A percentile compares a stretch with the other conserved stretches of the same genome.
phyloP scores from a whole-genome alignment of 1,284 basidiomycete genomes.

The Prillingera fragicola region DNA sequence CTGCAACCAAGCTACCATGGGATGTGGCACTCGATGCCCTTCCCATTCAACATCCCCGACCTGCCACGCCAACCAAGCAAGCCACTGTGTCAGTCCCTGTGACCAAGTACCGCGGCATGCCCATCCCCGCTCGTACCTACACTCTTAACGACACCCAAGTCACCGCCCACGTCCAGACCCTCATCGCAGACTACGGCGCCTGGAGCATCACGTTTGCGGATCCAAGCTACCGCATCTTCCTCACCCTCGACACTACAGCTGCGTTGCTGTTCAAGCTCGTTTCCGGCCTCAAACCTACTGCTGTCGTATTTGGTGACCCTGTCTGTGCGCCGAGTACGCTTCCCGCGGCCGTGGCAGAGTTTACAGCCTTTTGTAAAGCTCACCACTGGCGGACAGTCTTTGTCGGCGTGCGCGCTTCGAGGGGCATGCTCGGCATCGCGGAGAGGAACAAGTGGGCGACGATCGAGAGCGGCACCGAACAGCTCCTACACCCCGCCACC shows the following conservation, averaged over 20 bases:
- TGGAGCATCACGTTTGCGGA: slow-evolving; percentile 17
- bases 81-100: background rate
- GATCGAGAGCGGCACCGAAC: slow-evolving; percentile 12
- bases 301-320: slow-evolving; percentile 12
- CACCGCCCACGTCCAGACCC: slow-evolving; percentile 4
- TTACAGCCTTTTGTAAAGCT: slow-evolving; percentile 1
- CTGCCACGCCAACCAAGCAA: background rate
- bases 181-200: slow-evolving; percentile 5
- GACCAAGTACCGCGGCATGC: too few relatives aligned
- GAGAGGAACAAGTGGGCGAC: slow-evolving; percentile 4
- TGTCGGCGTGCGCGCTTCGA: slow-evolving; percentile 8
- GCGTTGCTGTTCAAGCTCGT: slow-evolving; percentile 13
- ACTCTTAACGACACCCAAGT: slow-evolving; percentile 3
- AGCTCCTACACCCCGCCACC: slow-evolving; percentile 8
- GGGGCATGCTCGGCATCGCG: background rate
- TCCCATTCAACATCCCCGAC: background rate
- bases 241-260: slow-evolving; percentile 5
- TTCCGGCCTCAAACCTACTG: background rate
- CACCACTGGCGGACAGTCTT: slow-evolving; percentile 7
- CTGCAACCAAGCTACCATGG: slow-evolving; percentile 9
- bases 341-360: slow-evolving; percentile 1
- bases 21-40: slow-evolving; percentile 8
- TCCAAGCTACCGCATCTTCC: slow-evolving; percentile 12
- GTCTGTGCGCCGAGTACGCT: slow-evolving; percentile 1
- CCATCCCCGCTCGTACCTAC: background rate